Evolutionary conservation across 306 rosid genomes (phyloP), one percentile per base, ranked within the genome.

Genomic region (Pyrus betulifolia): DNA sequence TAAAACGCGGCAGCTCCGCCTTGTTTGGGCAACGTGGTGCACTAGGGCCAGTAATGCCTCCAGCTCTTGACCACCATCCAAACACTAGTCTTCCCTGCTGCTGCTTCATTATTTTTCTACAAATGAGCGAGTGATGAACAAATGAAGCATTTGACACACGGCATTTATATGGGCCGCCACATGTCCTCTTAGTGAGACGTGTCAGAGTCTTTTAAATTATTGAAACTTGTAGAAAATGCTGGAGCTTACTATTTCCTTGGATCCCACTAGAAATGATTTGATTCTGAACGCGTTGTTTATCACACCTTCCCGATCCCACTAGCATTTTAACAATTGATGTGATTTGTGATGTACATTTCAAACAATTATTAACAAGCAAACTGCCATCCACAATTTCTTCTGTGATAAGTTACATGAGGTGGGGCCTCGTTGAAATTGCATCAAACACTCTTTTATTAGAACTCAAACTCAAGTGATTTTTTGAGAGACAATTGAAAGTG

Each of bases 71-170:
- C 55, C 55, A 49, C 55, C 21, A 15, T 6, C 73, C 70, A 25
- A 70, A 27, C 17, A 35, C 74, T 1, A 71, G 18, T 79, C 72
- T 63, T 71, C 67, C 66, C 27, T 65, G 78, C 78, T 69, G 77
- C 21, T 69, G 45, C 62, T 42, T 6, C 30, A 18, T 5, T 19
- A 21, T 54, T 54, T 57, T 35, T 1, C 2, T 6, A 31, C 35
- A 31, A 30, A 33, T 33, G 38, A 33, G 38, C 38, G 38, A 33
- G 38, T 33, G 38, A 33, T 33, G 38, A 5, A 5, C 38, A 33
- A 35, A 35, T 35, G 40, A 35, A 35, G 8, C 44, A 57, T 23
- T 35, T 6, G 59, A 72, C 21, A 35, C 76, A 13, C 40, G 67
- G 23, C 67, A 5, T 35, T 14, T 23, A 40, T 5, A 14, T 13